Percentiles rank a stretch among this genome's conserved stretches.
Evolutionary conservation across 1,139 yeast species (phyloP).

Genomic region (Scheffersomyces illinoinensis): DNA sequence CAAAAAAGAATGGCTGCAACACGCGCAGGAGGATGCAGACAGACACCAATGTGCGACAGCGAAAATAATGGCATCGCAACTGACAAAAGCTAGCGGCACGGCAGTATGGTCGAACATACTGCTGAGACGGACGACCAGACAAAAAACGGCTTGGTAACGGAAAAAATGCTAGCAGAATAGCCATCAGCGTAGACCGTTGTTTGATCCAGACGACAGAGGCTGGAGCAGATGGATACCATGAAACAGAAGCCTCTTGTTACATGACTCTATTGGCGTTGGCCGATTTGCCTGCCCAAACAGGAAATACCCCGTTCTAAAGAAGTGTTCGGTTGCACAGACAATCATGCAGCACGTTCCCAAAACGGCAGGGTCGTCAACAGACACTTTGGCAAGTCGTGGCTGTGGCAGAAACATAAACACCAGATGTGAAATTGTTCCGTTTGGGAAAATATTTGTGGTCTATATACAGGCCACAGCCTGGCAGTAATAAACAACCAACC

Average conservation of each 20-base stretch:
- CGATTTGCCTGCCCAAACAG: neutral
- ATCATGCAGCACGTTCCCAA: neutral
- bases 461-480: neutral
- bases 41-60: neutral
- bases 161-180: neutral
- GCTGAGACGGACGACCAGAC: neutral
- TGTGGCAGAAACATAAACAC: constrained; percentile 9
- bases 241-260: neutral
- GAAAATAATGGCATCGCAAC: neutral
- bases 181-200: neutral
- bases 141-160: neutral
- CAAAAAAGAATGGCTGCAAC: neutral
- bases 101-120: neutral
- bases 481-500: neutral
- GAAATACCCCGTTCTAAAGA: neutral
- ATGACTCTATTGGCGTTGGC: neutral
- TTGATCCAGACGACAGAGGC: neutral
- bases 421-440: neutral
- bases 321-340: neutral
- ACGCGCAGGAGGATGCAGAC: neutral
- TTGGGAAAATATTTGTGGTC: neutral
- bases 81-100: neutral
- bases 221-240: neutral
- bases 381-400: neutral
- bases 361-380: neutral